phyloP scores from a whole-genome alignment of 1,284 basidiomycete genomes.

The Inonotus hispidus region DNA sequence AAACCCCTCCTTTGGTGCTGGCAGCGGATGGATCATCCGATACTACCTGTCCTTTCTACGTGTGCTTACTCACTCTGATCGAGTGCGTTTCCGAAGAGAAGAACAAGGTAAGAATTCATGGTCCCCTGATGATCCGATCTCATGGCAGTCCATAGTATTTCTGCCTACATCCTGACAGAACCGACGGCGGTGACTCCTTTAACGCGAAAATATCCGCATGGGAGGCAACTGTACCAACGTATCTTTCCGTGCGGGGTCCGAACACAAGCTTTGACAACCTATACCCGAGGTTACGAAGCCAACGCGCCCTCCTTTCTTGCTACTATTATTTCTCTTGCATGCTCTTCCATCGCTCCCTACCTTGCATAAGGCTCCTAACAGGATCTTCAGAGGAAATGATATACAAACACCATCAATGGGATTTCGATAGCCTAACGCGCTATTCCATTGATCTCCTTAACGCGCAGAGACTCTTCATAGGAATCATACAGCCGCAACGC shows the following conservation, averaged over 20 bases:
- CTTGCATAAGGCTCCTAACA: neutral
- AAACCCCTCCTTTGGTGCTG: conserved; percentile 34
- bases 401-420: conserved; percentile 6
- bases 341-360: conserved; percentile 26
- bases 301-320: conserved; percentile 24
- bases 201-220: conserved; percentile 11
- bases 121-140: neutral
- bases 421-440: conserved; percentile 27
- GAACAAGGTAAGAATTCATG: conserved; percentile 32
- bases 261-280: conserved; percentile 10
- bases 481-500: conserved; percentile 18
- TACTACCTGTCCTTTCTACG: conserved; percentile 33
- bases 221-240: conserved; percentile 10
- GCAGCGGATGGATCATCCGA: conserved; percentile 36
- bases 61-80: conserved; percentile 34
- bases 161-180: neutral
- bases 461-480: conserved; percentile 22
- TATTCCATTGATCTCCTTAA: conserved; percentile 26
- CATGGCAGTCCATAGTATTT: conserved; percentile 5
- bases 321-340: conserved; percentile 27
- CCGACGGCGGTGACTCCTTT: neutral
- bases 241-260: conserved; percentile 23
- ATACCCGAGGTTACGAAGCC: conserved; percentile 21
- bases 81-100: conserved; percentile 37
- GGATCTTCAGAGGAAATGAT: neutral